Conservation (phyloP, 2,329 filamentous ascomycete genomes). For the Myriangium duriaei region DNA sequence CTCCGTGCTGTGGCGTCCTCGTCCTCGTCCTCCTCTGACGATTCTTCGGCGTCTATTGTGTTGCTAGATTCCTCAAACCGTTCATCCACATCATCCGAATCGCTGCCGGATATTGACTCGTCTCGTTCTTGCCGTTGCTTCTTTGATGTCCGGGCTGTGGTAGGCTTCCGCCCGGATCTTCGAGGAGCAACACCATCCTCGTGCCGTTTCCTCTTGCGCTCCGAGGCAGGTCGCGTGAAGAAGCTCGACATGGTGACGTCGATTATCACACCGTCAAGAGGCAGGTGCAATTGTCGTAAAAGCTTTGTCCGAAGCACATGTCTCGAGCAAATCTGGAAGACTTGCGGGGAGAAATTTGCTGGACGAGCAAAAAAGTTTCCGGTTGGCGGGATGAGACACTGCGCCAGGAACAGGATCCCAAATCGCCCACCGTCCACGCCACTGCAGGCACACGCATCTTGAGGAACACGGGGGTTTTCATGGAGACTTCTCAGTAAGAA, state of each 20-base stretch:
- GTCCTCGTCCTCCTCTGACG: constrained; percentile 45
- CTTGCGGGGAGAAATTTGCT: constrained; percentile 6
- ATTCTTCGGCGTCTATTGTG: constrained; percentile 16
- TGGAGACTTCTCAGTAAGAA: no score
- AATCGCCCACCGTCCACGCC: no score
- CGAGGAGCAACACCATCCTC: constrained; percentile 4
- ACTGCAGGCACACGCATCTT: no score
- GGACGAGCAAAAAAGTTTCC: constrained; percentile 6
- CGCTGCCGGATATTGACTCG: constrained; percentile 80
- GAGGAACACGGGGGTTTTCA: no score
- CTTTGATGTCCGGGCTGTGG: constrained; percentile 39
- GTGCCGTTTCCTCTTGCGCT: constrained; percentile 76
- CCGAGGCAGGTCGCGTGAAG: constrained; percentile 76
- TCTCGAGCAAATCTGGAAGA: neutral
- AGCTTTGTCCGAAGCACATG: neutral
- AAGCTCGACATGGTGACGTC: constrained; percentile 68
- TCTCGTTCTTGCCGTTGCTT: constrained; percentile 44
- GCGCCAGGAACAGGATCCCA: no score
- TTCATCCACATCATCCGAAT: constrained; percentile 49
- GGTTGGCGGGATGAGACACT: constrained; percentile 6
- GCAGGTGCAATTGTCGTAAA: neutral
- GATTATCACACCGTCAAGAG: no score
- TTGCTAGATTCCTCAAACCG: constrained; percentile 6
- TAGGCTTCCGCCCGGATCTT: constrained; percentile 21
- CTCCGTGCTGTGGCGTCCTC: constrained; percentile 86